Percentiles rank a stretch among this genome's conserved stretches.
phyloP scores from a whole-genome alignment of 768 basidiomycete genomes.

The Bullera alba region DNA sequence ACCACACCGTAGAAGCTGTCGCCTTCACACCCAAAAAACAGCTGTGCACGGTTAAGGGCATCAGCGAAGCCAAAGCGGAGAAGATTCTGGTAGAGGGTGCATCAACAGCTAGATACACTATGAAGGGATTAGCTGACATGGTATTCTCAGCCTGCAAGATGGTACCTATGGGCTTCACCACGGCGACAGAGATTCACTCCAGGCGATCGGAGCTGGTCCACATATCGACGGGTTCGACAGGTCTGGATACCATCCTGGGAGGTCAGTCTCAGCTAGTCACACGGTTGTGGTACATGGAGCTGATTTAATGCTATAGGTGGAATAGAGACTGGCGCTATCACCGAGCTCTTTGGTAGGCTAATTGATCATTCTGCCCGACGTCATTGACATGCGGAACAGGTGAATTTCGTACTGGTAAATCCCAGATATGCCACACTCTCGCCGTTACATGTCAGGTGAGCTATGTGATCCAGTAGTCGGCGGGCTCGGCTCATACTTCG shows the following conservation, averaged over 20 bases:
- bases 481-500: not conserved
- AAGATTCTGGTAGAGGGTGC: slow-evolving; percentile 87
- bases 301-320: slow-evolving; percentile 51
- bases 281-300: not conserved
- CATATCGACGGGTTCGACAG: slow-evolving; percentile 94
- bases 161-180: slow-evolving; percentile 93
- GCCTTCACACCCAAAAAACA: slow-evolving; percentile 95
- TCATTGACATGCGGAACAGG: slow-evolving; percentile 40
- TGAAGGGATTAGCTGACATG: not conserved
- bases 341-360: slow-evolving; percentile 70
- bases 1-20: slow-evolving; percentile 89
- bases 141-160: slow-evolving; percentile 77
- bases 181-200: slow-evolving; percentile 94
- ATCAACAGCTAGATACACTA: slow-evolving; percentile 12
- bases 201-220: slow-evolving; percentile 89
- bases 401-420: slow-evolving; percentile 97
- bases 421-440: slow-evolving; percentile 94
- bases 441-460: slow-evolving; percentile 86
- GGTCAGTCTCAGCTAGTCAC: slow-evolving; percentile 42
- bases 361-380: not conserved
- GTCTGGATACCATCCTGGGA: slow-evolving; percentile 88
- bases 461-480: not conserved
- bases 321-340: slow-evolving; percentile 96
- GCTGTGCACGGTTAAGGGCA: slow-evolving; percentile 84
- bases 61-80: slow-evolving; percentile 94